These are phyloP conservation scores for Lactarius akahatsu DNA, from an alignment of 768 basidiomycete species.

Conservation along the genomic window DNA sequence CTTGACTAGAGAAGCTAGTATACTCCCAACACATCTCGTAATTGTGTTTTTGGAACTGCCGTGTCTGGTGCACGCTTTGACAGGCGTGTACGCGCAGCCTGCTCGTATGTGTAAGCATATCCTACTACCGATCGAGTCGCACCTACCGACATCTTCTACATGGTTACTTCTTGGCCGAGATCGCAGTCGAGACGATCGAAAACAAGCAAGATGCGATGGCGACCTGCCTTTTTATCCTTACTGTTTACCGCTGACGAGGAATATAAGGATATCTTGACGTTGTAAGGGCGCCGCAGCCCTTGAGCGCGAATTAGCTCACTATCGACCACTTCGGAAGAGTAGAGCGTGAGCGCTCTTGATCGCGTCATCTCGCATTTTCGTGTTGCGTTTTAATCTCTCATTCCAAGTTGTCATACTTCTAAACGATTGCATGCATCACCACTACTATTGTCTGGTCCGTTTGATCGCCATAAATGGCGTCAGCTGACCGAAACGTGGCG, in stretches of 20 bases:
- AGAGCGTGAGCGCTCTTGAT: too few species aligned
- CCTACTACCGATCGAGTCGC: constrained; percentile 69
- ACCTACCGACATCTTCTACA: constrained; percentile 88
- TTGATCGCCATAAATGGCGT: not conserved
- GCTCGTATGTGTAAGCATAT: constrained; percentile 50
- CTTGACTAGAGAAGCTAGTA: not conserved
- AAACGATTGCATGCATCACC: not conserved
- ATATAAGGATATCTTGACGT: constrained; percentile 84
- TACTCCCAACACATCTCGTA: constrained; percentile 37
- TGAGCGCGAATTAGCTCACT: too few species aligned
- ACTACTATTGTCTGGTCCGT: not conserved
- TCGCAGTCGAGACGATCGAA: constrained; percentile 97
- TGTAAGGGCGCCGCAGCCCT: too few species aligned
- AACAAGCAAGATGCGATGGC: constrained; percentile 98
- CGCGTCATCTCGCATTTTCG: not conserved
- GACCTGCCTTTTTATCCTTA: constrained; percentile 25
- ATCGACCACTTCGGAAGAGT: too few species aligned
- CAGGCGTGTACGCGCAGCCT: constrained; percentile 54
- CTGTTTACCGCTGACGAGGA: not conserved
- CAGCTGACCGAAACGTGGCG: not conserved
- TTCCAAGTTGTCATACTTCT: not conserved
- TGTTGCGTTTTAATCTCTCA: not conserved
- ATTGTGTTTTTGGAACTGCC: constrained; percentile 57
- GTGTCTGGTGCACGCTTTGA: constrained; percentile 48
- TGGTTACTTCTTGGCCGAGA: constrained; percentile 97